A percentile compares a stretch with the other conserved stretches of the same genome.
phyloP scores from a whole-genome alignment of 176 grass and related monocot species.

The Echinochloa phyllopogon region DNA sequence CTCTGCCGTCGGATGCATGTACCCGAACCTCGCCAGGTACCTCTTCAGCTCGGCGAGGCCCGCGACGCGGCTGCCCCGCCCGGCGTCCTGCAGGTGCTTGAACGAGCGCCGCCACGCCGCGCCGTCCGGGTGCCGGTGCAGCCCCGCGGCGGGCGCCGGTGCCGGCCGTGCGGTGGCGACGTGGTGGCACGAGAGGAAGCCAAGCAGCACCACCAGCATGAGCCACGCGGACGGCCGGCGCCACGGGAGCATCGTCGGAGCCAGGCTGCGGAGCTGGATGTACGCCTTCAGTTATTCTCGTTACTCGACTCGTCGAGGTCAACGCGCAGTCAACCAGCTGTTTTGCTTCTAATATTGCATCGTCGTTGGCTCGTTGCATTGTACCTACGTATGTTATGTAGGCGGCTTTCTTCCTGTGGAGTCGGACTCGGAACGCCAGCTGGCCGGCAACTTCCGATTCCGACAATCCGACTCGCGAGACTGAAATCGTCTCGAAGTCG shows the following conservation, averaged over 20 bases:
- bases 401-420: no score
- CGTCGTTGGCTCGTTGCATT: background rate
- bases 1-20: slow-evolving; percentile 39
- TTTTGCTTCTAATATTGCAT: background rate
- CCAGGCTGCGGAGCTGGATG: background rate
- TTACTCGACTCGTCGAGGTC: background rate
- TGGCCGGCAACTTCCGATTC: no score
- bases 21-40: slow-evolving; percentile 78
- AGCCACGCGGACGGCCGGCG: background rate
- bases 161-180: background rate
- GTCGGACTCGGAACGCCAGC: background rate
- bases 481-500: no score
- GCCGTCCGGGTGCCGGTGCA: background rate
- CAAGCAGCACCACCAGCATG: background rate
- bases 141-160: background rate
- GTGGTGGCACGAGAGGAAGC: slow-evolving; percentile 17
- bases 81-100: slow-evolving; percentile 52
- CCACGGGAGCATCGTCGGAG: slow-evolving; percentile 30
- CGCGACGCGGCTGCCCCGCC: slow-evolving; percentile 44
- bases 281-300: background rate
- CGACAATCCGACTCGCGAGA: no score
- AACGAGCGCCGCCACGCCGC: slow-evolving; percentile 44
- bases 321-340: background rate
- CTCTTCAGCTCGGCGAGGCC: slow-evolving; percentile 66
- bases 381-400: background rate